Evolutionary conservation across 352 stramenopile species (phyloP), one percentile per base, ranked within the genome.

Genomic region (Elongisporangium senticosum): DNA sequence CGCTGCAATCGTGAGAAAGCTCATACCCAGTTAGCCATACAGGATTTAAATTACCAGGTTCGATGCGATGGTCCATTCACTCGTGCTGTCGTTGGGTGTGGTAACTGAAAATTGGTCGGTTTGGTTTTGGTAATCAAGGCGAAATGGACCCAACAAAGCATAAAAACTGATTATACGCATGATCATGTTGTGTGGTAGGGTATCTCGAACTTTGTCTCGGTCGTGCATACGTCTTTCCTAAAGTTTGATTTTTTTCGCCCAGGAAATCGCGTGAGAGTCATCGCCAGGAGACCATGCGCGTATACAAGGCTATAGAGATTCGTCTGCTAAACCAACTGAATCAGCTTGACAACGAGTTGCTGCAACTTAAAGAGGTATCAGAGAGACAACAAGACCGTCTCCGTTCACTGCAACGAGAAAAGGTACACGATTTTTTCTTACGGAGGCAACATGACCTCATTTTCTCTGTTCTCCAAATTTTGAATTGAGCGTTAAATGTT

Each of bases 181-280:
- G 51, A 73, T 3, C 55, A 68, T 15, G 51, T 19, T 22, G 49
- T 64, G n/a, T 69, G 71, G 71, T 79, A 65, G 40, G 53, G 13
- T 22, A 2, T 13, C 13, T n/a, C n/a, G 24, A 33, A 39, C 28
- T 7, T 39, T 39, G 4, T 7, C 7, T 39, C 28, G 5, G 28
- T 39, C 28, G 1, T 8, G 5, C 4, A 13, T 13, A 39, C 8
- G 1, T 39, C 8, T 6, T 13, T 39, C 28, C 13, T 13, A 39
- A 39, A 13, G 7, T 7, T 7, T 39, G 28, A 39, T 39, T 39
- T 39, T 13, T 59, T 59, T 24, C 7, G 19, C 48, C 3, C 21
- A 24, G 48, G 48, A 21, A 52, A 21, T 52, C 7, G 48, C 21
- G 21, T 15, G 48, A 24, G 7, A 13, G 13, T 19, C 21, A 14